Conservation (phyloP, 2,329 filamentous ascomycete genomes). For the Orbilia quercus region DNA sequence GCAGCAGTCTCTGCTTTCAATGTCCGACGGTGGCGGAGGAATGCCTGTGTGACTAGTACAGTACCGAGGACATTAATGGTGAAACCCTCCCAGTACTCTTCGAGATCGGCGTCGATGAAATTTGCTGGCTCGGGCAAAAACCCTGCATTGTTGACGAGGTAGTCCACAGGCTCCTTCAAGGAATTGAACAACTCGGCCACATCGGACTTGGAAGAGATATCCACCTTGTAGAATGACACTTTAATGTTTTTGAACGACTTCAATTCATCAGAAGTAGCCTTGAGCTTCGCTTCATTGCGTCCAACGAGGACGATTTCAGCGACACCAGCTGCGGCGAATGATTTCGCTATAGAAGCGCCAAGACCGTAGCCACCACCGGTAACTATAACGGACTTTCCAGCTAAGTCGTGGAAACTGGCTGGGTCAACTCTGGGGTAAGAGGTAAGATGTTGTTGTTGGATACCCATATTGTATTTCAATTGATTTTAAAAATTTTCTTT, state of each 20-base stretch:
- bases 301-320: conserved; percentile 63
- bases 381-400: conserved; percentile 61
- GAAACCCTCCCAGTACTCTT: conserved; percentile 60
- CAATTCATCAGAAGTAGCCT: conserved; percentile 59
- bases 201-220: conserved; percentile 50
- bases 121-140: conserved; percentile 56
- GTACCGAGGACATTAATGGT: conserved; percentile 59
- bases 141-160: conserved; percentile 61
- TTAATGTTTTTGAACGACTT: conserved; percentile 17
- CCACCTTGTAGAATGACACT: conserved; percentile 40
- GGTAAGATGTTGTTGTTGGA: conserved; percentile 10
- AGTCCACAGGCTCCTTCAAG: conserved; percentile 57
- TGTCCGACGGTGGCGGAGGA: conserved; percentile 49
- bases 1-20: conserved; percentile 24
- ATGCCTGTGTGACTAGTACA: conserved; percentile 58
- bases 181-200: conserved; percentile 16
- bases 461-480: conserved; percentile 2
- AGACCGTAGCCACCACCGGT: conserved; percentile 61
- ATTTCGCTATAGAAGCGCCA: conserved; percentile 59
- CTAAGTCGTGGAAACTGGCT: background rate
- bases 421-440: conserved; percentile 7
- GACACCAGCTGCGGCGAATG: conserved; percentile 64
- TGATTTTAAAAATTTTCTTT: background rate
- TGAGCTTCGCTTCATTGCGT: conserved; percentile 62
- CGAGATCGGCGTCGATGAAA: conserved; percentile 54